Conservation (phyloP, 2,329 filamentous ascomycete genomes). For the Alternaria viburni region DNA sequence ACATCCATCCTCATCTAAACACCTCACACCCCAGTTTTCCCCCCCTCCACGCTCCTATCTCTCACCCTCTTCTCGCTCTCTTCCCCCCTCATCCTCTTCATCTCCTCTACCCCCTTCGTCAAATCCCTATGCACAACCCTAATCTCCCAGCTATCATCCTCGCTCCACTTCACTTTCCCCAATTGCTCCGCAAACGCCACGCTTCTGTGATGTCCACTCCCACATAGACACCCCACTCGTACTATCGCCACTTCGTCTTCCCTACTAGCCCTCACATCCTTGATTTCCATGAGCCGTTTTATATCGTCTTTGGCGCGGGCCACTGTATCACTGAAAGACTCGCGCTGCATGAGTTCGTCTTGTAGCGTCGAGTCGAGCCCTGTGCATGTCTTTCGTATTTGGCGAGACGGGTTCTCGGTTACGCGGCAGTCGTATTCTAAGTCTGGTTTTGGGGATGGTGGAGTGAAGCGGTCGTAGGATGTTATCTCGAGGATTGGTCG, state of each 20-base stretch:
- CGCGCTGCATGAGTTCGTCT: slow-evolving; percentile 11
- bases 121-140: slow-evolving; percentile 8
- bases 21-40: background rate
- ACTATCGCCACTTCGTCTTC: background rate
- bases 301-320: slow-evolving; percentile 5
- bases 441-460: slow-evolving; percentile 5
- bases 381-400: slow-evolving; percentile 2
- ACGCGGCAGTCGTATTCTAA: slow-evolving; percentile 15
- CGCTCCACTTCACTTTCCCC: slow-evolving; percentile 9
- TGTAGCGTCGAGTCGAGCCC: slow-evolving; percentile 6
- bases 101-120: background rate
- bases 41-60: background rate
- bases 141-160: slow-evolving; percentile 7
- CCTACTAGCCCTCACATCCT: slow-evolving; percentile 3
- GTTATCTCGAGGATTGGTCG: slow-evolving; percentile 10
- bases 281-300: slow-evolving; percentile 5
- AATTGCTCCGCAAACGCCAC: slow-evolving; percentile 14
- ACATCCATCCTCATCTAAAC: background rate
- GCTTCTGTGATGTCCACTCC: slow-evolving; percentile 14
- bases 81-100: background rate
- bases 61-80: background rate
- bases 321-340: slow-evolving; percentile 2
- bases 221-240: slow-evolving; percentile 9
- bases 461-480: slow-evolving; percentile 11
- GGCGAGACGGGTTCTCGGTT: slow-evolving; percentile 1